Percentiles rank a stretch among this genome's conserved stretches.
phyloP scores from a whole-genome alignment of 257 asterid species.

The Cordia subcordata region DNA sequence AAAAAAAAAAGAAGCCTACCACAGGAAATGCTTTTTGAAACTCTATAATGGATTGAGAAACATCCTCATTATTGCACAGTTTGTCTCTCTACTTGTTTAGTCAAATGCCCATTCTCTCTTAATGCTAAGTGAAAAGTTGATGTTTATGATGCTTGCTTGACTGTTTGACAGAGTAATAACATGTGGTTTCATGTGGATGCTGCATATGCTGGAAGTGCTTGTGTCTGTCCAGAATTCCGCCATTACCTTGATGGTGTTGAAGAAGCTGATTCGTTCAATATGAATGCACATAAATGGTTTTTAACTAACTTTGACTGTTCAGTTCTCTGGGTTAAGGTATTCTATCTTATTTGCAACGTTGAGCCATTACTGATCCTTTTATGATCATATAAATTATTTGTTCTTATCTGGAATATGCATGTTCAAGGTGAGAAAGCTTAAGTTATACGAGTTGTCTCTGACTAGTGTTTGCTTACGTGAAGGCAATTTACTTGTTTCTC shows the following conservation, averaged over 20 bases:
- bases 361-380: not conserved
- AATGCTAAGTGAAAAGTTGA: not conserved
- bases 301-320: slow-evolving; percentile 97
- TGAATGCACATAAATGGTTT: slow-evolving; percentile 98
- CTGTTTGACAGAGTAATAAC: slow-evolving; percentile 49
- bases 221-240: slow-evolving; percentile 84
- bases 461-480: too few relatives aligned
- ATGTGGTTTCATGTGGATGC: slow-evolving; percentile 98
- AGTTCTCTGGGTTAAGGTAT: slow-evolving; percentile 95
- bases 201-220: slow-evolving; percentile 98
- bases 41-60: too few relatives aligned
- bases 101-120: not conserved
- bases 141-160: slow-evolving; percentile 19
- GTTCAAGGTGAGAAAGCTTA: too few relatives aligned
- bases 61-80: too few relatives aligned
- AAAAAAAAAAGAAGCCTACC: too few relatives aligned
- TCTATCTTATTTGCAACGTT: slow-evolving; percentile 11
- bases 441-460: too few relatives aligned
- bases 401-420: not conserved
- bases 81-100: too few relatives aligned
- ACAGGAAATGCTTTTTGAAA: too few relatives aligned
- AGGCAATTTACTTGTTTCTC: too few relatives aligned
- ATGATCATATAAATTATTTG: not conserved
- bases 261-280: slow-evolving; percentile 80
- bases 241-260: slow-evolving; percentile 76